Evolutionary conservation across 208 protist species (phyloP), one percentile per base, ranked within the genome.

Genomic region (Trypanosoma brucei): DNA sequence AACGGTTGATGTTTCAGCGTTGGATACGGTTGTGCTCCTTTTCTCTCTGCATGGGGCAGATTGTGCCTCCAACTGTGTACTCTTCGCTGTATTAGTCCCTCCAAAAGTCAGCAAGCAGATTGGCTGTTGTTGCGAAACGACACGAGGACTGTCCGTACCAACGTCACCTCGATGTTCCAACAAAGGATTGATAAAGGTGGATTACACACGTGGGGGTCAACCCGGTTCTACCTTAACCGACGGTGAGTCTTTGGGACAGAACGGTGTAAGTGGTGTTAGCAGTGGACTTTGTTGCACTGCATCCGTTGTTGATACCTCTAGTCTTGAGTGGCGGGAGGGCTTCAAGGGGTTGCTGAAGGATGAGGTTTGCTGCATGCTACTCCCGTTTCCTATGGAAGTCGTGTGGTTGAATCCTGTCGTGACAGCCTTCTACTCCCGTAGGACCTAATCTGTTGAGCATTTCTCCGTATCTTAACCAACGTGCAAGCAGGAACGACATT

Each of bases 1-100:
- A 1, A 48, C 9, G 4, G 5, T 72, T 1, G 48, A 72, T 48
- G 55, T 60, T 51, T 33, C n/a, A 51, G 39, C 36, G 7, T 37
- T 67, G 13, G 4, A 42, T 0, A 37, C 31, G 14, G 36, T 40
- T 2, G 53, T 72, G 2, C 2, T 72, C 35, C 42, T 72, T 5
- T 65, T 72, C 38, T 72, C 52, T 45, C 42, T 72, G 6, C 38
- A 67, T 57, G 44, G 59, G 14, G 56, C 59, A 36, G 31, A 49
- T 13, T 36, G 59, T 31, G 14, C 54, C 36, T 66, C 67, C 1
- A 72, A 72, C 40, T 59, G 59, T 48, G 13, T 59, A 13, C n/a
- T 49, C 30, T 65, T 67, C 30, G 33, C 58, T 3, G 55, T 66
- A 9, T 33, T 72, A 37, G 33, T 72, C 1, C 67, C 67, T 22